A percentile compares a stretch with the other conserved stretches of the same genome.
Conservation (phyloP, 768 basidiomycete genomes). For the Russula ochroleuca region DNA sequence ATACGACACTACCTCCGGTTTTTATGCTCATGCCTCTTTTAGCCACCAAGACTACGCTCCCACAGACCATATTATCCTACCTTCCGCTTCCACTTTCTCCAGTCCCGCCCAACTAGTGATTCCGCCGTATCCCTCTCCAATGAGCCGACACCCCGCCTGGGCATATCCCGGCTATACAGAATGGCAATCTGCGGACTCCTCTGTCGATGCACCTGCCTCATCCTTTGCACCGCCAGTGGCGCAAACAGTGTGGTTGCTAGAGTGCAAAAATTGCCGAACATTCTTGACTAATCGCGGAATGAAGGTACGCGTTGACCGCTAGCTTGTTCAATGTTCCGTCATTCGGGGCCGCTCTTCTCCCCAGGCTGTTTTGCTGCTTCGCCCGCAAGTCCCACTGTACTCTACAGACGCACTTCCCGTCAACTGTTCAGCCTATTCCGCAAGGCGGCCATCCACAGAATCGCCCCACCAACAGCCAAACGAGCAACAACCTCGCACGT, state of each 20-base stretch:
- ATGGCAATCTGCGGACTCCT: conserved; percentile 12
- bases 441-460: conserved; percentile 34
- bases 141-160: conserved; percentile 12
- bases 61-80: neutral
- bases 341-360: conserved; percentile 12
- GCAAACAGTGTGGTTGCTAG: conserved; percentile 78
- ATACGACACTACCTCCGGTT: conserved; percentile 4
- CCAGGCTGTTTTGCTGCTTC: conserved; percentile 78
- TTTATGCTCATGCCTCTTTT: neutral
- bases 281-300: conserved; percentile 83
- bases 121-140: conserved; percentile 5
- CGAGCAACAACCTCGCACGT: conserved; percentile 48
- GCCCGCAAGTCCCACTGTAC: conserved; percentile 76
- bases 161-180: conserved; percentile 12
- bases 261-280: conserved; percentile 66
- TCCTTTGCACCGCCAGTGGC: conserved; percentile 44
- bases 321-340: conserved; percentile 8
- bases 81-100: conserved; percentile 1
- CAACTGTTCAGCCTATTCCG: conserved; percentile 66
- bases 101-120: conserved; percentile 6
- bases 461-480: conserved; percentile 34
- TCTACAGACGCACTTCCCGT: conserved; percentile 76
- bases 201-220: neutral
- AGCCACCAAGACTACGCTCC: neutral
- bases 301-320: conserved; percentile 47